Evolutionary conservation across 2,329 filamentous ascomycete genomes (phyloP).

Genomic region (Diaporthe batatas): DNA sequence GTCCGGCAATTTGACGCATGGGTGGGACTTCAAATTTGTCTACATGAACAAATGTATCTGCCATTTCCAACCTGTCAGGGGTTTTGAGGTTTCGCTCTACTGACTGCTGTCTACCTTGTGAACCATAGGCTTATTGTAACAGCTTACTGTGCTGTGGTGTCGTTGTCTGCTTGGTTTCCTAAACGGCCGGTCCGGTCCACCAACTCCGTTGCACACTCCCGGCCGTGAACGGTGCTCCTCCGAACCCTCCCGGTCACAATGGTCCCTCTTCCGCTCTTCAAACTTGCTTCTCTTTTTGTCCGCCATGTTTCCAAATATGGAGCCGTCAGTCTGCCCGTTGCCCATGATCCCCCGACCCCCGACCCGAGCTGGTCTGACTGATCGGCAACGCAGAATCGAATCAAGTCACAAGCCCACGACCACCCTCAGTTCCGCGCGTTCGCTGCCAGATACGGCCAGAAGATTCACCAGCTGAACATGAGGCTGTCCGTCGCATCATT

Average conservation of each 20-base stretch:
- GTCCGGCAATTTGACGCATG: background rate
- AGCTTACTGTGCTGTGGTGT: background rate
- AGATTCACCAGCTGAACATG: conserved; percentile 77
- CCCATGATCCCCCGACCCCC: background rate
- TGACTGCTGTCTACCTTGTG: background rate
- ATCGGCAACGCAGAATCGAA: conserved; percentile 66
- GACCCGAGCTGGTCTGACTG: conserved; percentile 17
- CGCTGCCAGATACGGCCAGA: conserved; percentile 73
- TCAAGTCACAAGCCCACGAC: conserved; percentile 75
- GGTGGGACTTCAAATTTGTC: conserved; percentile 3
- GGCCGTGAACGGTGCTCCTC: conserved; percentile 5
- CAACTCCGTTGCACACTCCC: background rate
- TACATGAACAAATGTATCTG: background rate
- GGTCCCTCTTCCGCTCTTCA: conserved; percentile 77
- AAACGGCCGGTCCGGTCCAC: conserved; percentile 19
- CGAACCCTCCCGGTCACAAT: conserved; percentile 54
- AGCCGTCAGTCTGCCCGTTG: conserved; percentile 65
- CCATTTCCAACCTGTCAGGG: background rate
- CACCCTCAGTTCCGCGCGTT: conserved; percentile 72
- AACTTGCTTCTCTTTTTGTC: conserved; percentile 74
- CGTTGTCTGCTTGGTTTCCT: background rate
- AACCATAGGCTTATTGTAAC: background rate
- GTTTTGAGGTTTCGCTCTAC: background rate
- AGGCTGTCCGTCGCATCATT: conserved; percentile 71
- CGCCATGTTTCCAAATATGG: conserved; percentile 78